phyloP scores from a whole-genome alignment of 257 asterid species.

The Nemophila menziesii region DNA sequence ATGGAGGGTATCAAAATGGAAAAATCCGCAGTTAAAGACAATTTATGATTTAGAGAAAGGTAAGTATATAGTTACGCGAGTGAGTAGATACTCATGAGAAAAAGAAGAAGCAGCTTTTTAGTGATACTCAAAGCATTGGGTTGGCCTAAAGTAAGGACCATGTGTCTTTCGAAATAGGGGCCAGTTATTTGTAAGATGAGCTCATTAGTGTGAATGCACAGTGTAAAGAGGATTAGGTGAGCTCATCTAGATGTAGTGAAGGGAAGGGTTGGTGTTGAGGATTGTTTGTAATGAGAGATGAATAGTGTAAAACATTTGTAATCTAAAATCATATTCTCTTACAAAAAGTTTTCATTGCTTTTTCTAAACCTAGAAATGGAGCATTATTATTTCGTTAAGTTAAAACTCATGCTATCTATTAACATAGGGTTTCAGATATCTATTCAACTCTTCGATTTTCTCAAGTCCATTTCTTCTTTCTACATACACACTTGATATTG shows the following conservation, averaged over 20 bases:
- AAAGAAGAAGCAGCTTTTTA: not conserved
- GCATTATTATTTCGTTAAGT: no score
- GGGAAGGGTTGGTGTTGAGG: not conserved
- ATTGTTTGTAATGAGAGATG: not conserved
- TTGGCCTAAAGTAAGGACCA: not conserved
- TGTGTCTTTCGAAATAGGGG: not conserved
- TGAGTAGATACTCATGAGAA: slow-evolving; percentile 48
- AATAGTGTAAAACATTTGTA: not conserved
- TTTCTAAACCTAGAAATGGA: no score
- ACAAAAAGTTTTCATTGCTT: no score
- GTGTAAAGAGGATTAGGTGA: not conserved
- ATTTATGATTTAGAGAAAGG: slow-evolving; percentile 94
- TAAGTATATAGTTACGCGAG: slow-evolving; percentile 71
- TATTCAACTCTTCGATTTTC: no score
- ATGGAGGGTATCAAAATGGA: slow-evolving; percentile 46
- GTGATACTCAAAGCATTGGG: not conserved
- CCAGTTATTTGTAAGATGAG: not conserved
- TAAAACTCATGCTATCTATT: no score
- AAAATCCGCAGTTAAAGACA: slow-evolving; percentile 78
- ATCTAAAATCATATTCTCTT: not conserved
- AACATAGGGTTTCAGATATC: no score
- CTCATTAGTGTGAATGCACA: not conserved
- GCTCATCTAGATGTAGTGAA: not conserved
- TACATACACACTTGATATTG: no score
- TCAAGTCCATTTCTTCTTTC: no score